These are phyloP conservation scores for Circinella umbellata DNA, from an alignment of 371 early-diverging fungal genomes.

Conservation along the genomic window DNA sequence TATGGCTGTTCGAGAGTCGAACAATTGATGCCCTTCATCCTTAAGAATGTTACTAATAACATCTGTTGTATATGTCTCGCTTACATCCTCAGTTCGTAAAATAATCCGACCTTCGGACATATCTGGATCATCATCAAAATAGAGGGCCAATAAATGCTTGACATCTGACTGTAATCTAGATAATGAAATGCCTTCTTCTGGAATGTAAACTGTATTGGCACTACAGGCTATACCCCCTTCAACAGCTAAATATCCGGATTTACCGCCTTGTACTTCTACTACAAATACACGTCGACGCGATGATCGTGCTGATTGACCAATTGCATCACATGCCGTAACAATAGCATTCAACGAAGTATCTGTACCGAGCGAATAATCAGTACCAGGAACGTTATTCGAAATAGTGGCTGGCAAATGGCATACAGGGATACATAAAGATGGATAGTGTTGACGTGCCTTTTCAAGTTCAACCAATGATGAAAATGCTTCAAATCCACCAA, in stretches of 20 bases:
- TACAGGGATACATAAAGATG: slow-evolving; percentile 93
- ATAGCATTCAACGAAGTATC: slow-evolving; percentile 99
- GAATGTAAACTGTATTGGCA: slow-evolving; percentile 95
- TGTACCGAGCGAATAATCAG: slow-evolving; percentile 94
- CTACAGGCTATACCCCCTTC: slow-evolving; percentile 92
- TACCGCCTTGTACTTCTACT: slow-evolving; percentile 98
- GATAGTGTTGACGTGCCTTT: slow-evolving; percentile 73
- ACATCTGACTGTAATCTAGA: slow-evolving; percentile 84
- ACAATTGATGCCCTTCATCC: slow-evolving; percentile 90
- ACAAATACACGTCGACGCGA: slow-evolving; percentile 96
- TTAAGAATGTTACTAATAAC: slow-evolving; percentile 89
- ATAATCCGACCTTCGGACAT: slow-evolving; percentile 55
- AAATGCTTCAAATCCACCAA: slow-evolving; percentile 97
- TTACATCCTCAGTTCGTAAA: slow-evolving; percentile 80
- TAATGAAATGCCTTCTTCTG: slow-evolving; percentile 91
- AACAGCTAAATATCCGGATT: slow-evolving; percentile 95
- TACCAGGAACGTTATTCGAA: slow-evolving; percentile 98
- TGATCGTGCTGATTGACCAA: slow-evolving; percentile 91
- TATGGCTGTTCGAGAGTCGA: slow-evolving; percentile 91
- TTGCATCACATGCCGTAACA: slow-evolving; percentile 91
- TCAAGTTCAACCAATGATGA: slow-evolving; percentile 74
- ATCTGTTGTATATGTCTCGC: slow-evolving; percentile 91
- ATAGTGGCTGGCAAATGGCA: slow-evolving; percentile 96
- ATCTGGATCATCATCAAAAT: slow-evolving; percentile 70
- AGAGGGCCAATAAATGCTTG: slow-evolving; percentile 77